Evolutionary conservation across 257 asterid species (phyloP).

Genomic region (Echium plantagineum): DNA sequence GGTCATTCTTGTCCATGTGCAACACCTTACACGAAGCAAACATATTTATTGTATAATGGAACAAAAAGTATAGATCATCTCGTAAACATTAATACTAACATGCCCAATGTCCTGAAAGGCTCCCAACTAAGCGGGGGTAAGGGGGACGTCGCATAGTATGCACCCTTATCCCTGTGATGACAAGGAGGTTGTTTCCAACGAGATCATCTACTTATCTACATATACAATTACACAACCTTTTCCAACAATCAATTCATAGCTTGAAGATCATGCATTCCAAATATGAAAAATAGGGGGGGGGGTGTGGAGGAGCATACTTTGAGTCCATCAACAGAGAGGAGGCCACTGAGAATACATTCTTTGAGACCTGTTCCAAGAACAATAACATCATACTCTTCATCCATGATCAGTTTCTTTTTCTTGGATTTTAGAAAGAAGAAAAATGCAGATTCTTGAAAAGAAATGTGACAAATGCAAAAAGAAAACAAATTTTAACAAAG

Average conservation of each 20-base stretch:
- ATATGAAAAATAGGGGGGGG: neutral
- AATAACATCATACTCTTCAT: slow-evolving; percentile 88
- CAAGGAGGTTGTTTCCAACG: no score
- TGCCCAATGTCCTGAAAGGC: no score
- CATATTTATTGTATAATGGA: slow-evolving; percentile 3
- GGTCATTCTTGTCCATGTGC: slow-evolving; percentile 95
- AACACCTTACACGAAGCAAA: slow-evolving; percentile 40
- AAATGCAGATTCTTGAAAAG: slow-evolving; percentile 1
- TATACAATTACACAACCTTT: no score
- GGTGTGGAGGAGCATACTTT: slow-evolving; percentile 25
- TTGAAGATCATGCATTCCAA: neutral
- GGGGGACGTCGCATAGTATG: no score
- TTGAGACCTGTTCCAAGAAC: slow-evolving; percentile 96
- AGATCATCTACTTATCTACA: neutral
- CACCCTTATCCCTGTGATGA: no score
- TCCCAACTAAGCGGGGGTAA: no score
- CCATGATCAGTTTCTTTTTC: slow-evolving; percentile 28
- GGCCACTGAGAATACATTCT: slow-evolving; percentile 91
- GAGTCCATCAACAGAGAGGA: slow-evolving; percentile 83
- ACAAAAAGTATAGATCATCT: neutral
- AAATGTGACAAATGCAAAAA: neutral
- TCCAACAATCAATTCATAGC: no score
- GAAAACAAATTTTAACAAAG: neutral
- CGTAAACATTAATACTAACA: neutral
- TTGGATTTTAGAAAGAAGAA: slow-evolving; percentile 1